Evolutionary conservation across 169 alveolate genomes (phyloP), one percentile per base, ranked within the genome.

Genomic region (Toxoplasma gondii): DNA sequence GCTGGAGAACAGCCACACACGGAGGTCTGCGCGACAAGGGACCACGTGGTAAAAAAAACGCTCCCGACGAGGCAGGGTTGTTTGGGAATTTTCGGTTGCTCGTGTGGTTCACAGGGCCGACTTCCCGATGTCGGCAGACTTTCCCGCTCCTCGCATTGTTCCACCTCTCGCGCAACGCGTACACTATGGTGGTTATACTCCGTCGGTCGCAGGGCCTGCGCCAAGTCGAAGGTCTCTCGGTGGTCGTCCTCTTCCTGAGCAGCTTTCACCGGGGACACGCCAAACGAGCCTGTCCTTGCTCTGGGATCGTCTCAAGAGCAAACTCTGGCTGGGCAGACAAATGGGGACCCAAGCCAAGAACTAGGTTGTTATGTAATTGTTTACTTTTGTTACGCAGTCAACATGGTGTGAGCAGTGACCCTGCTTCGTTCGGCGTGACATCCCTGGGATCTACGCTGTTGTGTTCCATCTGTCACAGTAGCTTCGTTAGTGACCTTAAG

Each of bases 161-260:
- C 84, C 84, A 0, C 84, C 84, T 34, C 84, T 74, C 45, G 41
- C 84, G 27, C 84, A 74, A 29, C 84, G 84, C 84, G 84, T 74
- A 34, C 84, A 74, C 41, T 74, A 74, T 49, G 84, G 84, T 24
- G 84, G 84, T 4, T 74, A 74, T 34, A 74, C 84, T 36, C 84
- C 84, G 5, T n/a, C 41, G 45, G 45, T 74, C 0, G 84, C 84
- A 74, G 84, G 84, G 22, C 24, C 84, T 27, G n/a, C 84, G 27
- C 45, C 45, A 34, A 7, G n/a, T 12, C 84, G 27, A 17, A n/a
- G 16, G 49, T 4, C 84, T 16, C 27, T 74, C 22, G 84, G 84
- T 16, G 84, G 84, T 22, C 41, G 45, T 12, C 84, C 49, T 22
- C 39, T 74, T 12, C 84, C 84, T 34, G 34, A n/a, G 84, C 84